Evolutionary conservation across 148 eudicot species (phyloP), one percentile per base, ranked within the genome.

Genomic region (Vaccinium corymbosum): DNA sequence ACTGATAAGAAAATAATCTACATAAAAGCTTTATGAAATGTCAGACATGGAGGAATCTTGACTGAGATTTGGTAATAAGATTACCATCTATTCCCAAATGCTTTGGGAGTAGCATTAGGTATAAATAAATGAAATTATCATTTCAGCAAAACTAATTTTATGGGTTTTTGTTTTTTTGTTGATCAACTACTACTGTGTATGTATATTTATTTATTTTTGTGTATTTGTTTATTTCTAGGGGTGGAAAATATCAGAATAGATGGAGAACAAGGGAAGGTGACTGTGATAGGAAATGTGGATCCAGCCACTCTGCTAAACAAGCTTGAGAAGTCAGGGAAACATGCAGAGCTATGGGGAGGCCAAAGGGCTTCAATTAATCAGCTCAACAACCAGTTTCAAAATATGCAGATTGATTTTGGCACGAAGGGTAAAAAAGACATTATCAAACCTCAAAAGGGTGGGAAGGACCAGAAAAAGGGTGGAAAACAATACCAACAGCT

Each of bases 241-340:
- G 98, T 95, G 32, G 90, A 90, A 81, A 76, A 83, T 0, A 80
- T 71, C 14, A 82, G 27, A 16, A 89, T 95, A 89, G 94, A 95
- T 90, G 85, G 87, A 77, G 93, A 91, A 17, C 95, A 93, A 74
- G 96, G 98, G 87, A 95, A 92, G 81, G 98, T 95, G 56, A 94
- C 92, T 19, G 98, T 95, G 50, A 84, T 91, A 12, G 98, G 98
- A 20, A 85, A 88, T 85, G 97, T 89, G 19, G 98, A 94, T 87
- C 94, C 96, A 55, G 83, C 83, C 46, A 83, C 83, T 38, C 89
- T 95, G 7, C 82, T 95, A 49, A 90, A 90, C 74, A 95, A 94
- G 89, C 91, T 95, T 1, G 90, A 79, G 79, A 95, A 95, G 76
- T 81, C 91, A 48, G 98, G 98, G 7, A 95, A 95, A 84, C 98